A percentile compares a stretch with the other conserved stretches of the same genome.
Conservation (phyloP, 1,284 basidiomycete genomes). For the Somion occarium region DNA sequence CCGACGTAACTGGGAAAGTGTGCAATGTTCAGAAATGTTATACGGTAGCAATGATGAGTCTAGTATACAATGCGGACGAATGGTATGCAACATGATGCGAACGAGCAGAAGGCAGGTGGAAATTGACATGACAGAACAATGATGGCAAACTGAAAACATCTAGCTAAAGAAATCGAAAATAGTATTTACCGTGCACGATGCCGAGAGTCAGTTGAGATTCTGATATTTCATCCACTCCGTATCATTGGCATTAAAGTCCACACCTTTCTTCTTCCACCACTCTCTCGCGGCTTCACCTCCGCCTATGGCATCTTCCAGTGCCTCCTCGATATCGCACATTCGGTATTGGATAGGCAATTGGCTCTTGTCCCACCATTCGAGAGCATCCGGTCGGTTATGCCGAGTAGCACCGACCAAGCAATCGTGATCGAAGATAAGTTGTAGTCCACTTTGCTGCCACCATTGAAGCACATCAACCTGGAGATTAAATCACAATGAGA, state of each 20-base stretch:
- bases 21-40: too few species aligned
- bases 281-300: conserved; percentile 63
- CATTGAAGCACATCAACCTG: conserved; percentile 70
- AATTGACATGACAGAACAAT: too few species aligned
- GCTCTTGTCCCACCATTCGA: conserved; percentile 82
- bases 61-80: too few species aligned
- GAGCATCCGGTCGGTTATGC: conserved; percentile 73
- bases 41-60: too few species aligned
- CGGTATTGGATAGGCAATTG: conserved; percentile 74
- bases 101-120: too few species aligned
- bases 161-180: too few species aligned
- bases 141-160: too few species aligned
- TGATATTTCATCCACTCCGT: conserved; percentile 82
- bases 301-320: conserved; percentile 77
- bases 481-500: background rate
- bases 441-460: conserved; percentile 75
- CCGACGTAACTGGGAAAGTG: too few species aligned
- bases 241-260: conserved; percentile 75
- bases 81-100: too few species aligned
- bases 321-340: conserved; percentile 84
- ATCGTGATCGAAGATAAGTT: conserved; percentile 75
- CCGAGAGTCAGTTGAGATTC: conserved; percentile 54
- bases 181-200: too few species aligned
- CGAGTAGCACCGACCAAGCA: conserved; percentile 72
- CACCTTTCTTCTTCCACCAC: conserved; percentile 76